Evolutionary conservation across 495 filamentous ascomycete genomes (phyloP), one percentile per base, ranked within the genome.

Genomic region (Penicillium macrosclerotiorum): DNA sequence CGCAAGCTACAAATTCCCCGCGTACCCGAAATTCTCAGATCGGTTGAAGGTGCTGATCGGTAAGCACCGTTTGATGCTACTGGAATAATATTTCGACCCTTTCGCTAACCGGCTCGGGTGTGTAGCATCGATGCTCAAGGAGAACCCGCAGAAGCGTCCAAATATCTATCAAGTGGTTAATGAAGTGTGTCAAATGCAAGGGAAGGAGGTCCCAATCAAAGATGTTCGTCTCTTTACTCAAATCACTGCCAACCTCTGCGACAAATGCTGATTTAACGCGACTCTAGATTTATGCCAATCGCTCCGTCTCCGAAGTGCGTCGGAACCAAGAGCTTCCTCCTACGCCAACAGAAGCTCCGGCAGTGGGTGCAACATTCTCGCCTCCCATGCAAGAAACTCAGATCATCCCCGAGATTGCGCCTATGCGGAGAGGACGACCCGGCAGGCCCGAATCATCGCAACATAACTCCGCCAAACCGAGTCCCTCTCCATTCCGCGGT

Each of bases 121-220:
- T 11, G 31, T 55, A 96, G 90, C 84, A 9, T 91, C 80, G 45
- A 96, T 95, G 94, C 73, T 98, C 49, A 82, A 83, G 51, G 93
- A 96, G 65, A 81, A 85, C 56, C 89, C 88, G 22, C 78, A 83
- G 53, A 73, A 81, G 45, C 80, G 93, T 35, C 93, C 93, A 5
- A 96, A 91, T 64, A 95, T 97, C 50, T 97, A 96, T 62, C 84
- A 96, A 64, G 89, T 92, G 18, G 70, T 98, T 19, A 78, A 79
- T 39, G 89, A 97, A 71, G 83, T 83, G 13, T 95, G 91, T 63
- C 65, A 75, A 13, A 93, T 98, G 86, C 88, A 93, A 58, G 88
- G 89, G 38, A 85, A 83, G 45, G 86, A 91, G 56, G 74, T 90
- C 17, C 94, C 94, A 16, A 89, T 98, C 56, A 86, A 87, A 75